Evolutionary conservation across 768 basidiomycete species (phyloP), one percentile per base, ranked within the genome.

Genomic region (Boletus eberwhitei): DNA sequence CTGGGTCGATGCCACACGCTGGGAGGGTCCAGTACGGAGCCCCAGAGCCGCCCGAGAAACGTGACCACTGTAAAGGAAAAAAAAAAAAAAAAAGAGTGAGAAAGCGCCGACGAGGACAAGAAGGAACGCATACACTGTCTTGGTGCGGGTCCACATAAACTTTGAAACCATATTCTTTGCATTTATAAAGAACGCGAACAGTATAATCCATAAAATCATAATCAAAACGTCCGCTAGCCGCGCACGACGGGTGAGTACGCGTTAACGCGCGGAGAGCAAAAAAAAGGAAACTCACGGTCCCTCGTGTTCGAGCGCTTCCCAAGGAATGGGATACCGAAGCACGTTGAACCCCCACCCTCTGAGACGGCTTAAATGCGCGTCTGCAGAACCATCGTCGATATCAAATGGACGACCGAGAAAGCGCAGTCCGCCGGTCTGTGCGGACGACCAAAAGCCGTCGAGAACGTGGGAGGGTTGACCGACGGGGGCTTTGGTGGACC

Each of bases 91-190:
- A 6, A 22, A 0, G 2, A 0, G 19, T 52, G 47, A 59, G 57
- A n/a, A 22, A 19, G 26, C n/a, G 32, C 11, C 11, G 22, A 53
- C 17, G 24, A 40, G 29, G 37, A 36, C 9, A 31, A 9, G 19
- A 22, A 32, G 11, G 21, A 11, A 21, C 2, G 82, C 93, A 66
- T 67, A 97, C 95, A 39, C 83, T 81, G 64, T 99, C 96, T 70
- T 99, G 97, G 70, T 99, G 96, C 6, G 96, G 93, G 64, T 98
- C 94, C 76, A 99, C 85, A 71, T 85, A 97, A 13, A 94, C 86
- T 67, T 82, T 82, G 73, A 98, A 97, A 17, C 94, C 96, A 62
- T 90, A 87, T 44, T 89, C 85, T 66, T 94, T 93, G 74, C 92
- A 94, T 70, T 94, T 94, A 21, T 82, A 79, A n/a, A 98, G 78